Base-by-base conservation (phyloP, 257 asterid genomes). In the Solanum paucissectum region DNA sequence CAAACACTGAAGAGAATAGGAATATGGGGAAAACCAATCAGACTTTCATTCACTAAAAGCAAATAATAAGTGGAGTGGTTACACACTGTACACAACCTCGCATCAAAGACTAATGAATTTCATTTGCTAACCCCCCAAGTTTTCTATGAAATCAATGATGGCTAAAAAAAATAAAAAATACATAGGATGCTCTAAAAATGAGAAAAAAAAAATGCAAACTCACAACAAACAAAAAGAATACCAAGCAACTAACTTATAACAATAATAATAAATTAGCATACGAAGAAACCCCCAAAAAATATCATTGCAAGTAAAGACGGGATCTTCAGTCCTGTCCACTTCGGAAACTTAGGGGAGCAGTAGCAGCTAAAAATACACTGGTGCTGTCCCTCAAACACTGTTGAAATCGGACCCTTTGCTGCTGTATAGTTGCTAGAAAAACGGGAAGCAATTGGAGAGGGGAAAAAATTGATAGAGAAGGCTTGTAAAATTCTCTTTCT, bases 191-290 rank as follows among this genome's bases (percentile, higher is more conserved):
- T 16, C 34, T n/a, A 64, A 64, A 64, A 55, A 55, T 55, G 9
- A 14, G 8, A 2, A 7, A 42, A 18, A 38, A 75, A 84, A 87
- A 90, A 73, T 86, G 90, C 93, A 94, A 90, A 88, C 94, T 92
- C 98, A 90, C 94, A 87, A 90, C 94, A 92, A 91, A 92, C 94
- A 84, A 89, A 94, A 95, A 90, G 91, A 95, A 92, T 91, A 89
- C 62, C 88, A 91, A 90, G 87, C 85, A 90, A 88, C 89, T 91
- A 87, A 87, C 90, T 91, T 88, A 84, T 77, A 88, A 68, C 69
- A 55, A 55, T 20, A 79, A 84, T 77, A 86, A 66, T 76, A 79
- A 83, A 88, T 81, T 52, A 68, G 38, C 66, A 32, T 64, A 64
- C 36, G 7, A 44, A 44, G 49, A 86, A n/a, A 18, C n/a, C 71